These are phyloP conservation scores for Suillus luteus DNA, from an alignment of 768 basidiomycete genomes.

Conservation along the genomic window DNA sequence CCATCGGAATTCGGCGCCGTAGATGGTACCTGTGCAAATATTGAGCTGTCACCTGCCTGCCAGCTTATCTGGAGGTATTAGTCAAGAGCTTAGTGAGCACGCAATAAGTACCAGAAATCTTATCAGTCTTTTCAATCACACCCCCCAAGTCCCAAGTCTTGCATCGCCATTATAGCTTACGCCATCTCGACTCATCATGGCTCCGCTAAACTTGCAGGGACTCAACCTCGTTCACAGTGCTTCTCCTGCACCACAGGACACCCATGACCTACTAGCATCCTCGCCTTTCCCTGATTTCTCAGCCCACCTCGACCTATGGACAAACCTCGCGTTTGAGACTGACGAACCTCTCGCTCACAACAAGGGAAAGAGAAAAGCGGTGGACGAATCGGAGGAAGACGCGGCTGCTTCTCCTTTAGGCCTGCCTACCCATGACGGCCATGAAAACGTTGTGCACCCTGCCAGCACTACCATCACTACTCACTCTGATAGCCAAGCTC, in stretches of 20 bases:
- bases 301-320: slow-evolving; percentile 83
- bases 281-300: slow-evolving; percentile 72
- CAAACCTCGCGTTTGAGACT: slow-evolving; percentile 70
- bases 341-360: slow-evolving; percentile 59
- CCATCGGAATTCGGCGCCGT: not conserved
- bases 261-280: slow-evolving; percentile 61
- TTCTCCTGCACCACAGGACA: slow-evolving; percentile 40
- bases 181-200: slow-evolving; percentile 49
- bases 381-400: slow-evolving; percentile 46
- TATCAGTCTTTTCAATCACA: slow-evolving; percentile 19
- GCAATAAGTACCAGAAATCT: slow-evolving; percentile 16
- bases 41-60: not conserved
- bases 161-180: not conserved
- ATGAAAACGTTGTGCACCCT: slow-evolving; percentile 59
- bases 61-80: slow-evolving; percentile 3
- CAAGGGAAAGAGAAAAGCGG: slow-evolving; percentile 37
- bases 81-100: slow-evolving; percentile 19
- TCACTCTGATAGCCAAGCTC: slow-evolving; percentile 38
- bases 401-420: slow-evolving; percentile 7
- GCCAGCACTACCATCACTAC: slow-evolving; percentile 40
- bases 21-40: slow-evolving; percentile 1
- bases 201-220: slow-evolving; percentile 68
- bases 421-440: slow-evolving; percentile 51
- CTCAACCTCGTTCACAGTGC: slow-evolving; percentile 75
- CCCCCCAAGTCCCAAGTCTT: no score